Base-by-base conservation (phyloP, 768 basidiomycete species). In the Dentipellis fragilis region DNA sequence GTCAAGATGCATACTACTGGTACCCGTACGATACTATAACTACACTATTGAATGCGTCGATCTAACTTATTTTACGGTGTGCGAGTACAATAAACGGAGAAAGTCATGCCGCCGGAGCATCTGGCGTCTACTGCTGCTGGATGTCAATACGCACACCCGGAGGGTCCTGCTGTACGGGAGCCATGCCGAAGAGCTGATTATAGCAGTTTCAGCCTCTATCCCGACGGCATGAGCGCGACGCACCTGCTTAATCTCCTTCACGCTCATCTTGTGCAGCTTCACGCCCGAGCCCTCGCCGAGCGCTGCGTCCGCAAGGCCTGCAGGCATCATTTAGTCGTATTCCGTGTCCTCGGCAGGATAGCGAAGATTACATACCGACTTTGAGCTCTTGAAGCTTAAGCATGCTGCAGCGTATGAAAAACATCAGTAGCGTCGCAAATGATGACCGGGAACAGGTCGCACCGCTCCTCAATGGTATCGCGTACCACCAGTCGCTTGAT, bases 391-490 rank as follows among this genome's bases (percentile, higher is more conserved):
- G 87, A 10, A 93, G 69, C 17, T 71, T 72, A 47, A 88, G 70
- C 75, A 93, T 87, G 19, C 42, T 45, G 19, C n/a, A n/a, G n/a
- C n/a, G n/a, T 7, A 45, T 14, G 19, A 7, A 17, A 7, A 45
- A 19, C 42, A 29, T 45, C 17, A 45, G 42, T 19, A 45, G 8
- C 42, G 11, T 17, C 3, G 3, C 42, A 45, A 17, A 6, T 12
- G 14, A 7, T 45, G 42, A 3, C n/a, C 2, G 11, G n/a, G 42
- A 17, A 45, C 29, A 16, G 11, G 42, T 16, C 42, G n/a, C n/a
- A 45, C 42, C 84, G 79, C 63, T 91, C 85, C 67, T 92, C 90
- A 52, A 87, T 83, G 2, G 85, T 85, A 60, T 86, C 68, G 58
- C 76, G 72, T 8, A 87, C 79, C 10, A 87, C 78, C 2, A 86